Base-by-base conservation (phyloP, 768 basidiomycete species). In the Hygrocybe coccinea region DNA sequence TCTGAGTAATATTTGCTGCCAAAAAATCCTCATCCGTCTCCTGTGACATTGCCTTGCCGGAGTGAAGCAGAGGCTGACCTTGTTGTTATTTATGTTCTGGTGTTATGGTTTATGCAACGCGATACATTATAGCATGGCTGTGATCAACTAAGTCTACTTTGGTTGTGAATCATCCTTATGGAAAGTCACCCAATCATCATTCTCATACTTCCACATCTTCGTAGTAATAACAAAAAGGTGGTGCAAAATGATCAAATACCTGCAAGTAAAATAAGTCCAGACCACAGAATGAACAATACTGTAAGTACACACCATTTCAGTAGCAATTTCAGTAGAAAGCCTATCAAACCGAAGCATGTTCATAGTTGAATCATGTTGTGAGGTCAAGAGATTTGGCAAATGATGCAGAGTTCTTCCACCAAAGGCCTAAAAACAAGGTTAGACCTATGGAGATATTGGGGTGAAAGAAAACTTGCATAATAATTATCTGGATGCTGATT, bases 151-250 rank as follows among this genome's bases (percentile, higher is more conserved):
- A 19, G 38, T 15, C 38, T 15, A 41, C 14, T 41, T 41, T 19
- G 3, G 38, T 15, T 14, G 14, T 41, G 38, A 41, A 41, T 15
- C 14, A 41, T 41, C 38, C 15, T 19, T 41, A 19, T 19, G 38
- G 38, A 19, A 41, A 41, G 38, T 41, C 38, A 41, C 10, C 38
- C 38, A 41, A n/a, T n/a, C n/a, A n/a, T n/a, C n/a, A n/a, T n/a
- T n/a, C n/a, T n/a, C n/a, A n/a, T n/a, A n/a, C n/a, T 29, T 29
- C 29, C 39, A 41, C 45, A 43, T 58, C 54, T 29, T 58, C 57
- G 24, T 57, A 57, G 41, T 39, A 44, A 36, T 58, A 58, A 21
- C 57, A 58, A 38, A 58, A 50, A n/a, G 57, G 57, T 2, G 52
- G 46, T n/a, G 17, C 57, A 29, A 45, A 52, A 38, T 47, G 52